Evolutionary conservation across 805 yeast genomes (phyloP), one percentile per base, ranked within the genome.

Genomic region (Starmerella vaccinii): DNA sequence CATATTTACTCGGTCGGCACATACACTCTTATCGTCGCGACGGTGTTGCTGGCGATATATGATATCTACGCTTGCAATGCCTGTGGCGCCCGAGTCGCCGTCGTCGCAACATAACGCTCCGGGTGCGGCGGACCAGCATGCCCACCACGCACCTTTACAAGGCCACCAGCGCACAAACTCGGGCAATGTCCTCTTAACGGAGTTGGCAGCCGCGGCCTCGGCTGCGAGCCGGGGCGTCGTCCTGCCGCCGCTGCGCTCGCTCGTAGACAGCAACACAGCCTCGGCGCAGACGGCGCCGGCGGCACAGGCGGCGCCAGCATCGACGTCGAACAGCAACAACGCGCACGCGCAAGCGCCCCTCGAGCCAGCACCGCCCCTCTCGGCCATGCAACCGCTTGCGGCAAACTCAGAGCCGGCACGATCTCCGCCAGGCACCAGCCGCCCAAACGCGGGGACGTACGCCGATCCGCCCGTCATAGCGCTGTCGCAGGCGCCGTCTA

Each of bases 21-120:
- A 4, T 12, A 26, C 8, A 15, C 24, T 9, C 34, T 27, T 27
- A 27, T 19, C 45, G 23, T 27, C 32, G 33, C 34, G 34, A 27
- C 18, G 45, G 45, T 26, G 45, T 19, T 41, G 34, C 34, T 16
- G 32, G 34, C 32, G 45, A 26, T 41, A 16, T 16, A 41, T 41
- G 45, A 41, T 41, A 41, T 41, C 45, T 3, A 21, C 45, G 23
- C 34, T 41, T 2, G 23, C 34, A 41, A 27, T 41, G 34, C 24
- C 45, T 24, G 23, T 27, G 45, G 45, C 45, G 34, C 45, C 45
- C 16, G 45, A 41, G 34, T 27, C 45, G 45, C 34, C 45, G 34
- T 27, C 45, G 24, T 27, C 45, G 24, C 45, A 41, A 41, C 45
- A 41, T 16, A 15, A 18, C 2, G 33, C 45, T 15, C 23, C 34